These are phyloP conservation scores for Pichia sp. DNA, from an alignment of 1,139 yeast species.

Conservation along the genomic window DNA sequence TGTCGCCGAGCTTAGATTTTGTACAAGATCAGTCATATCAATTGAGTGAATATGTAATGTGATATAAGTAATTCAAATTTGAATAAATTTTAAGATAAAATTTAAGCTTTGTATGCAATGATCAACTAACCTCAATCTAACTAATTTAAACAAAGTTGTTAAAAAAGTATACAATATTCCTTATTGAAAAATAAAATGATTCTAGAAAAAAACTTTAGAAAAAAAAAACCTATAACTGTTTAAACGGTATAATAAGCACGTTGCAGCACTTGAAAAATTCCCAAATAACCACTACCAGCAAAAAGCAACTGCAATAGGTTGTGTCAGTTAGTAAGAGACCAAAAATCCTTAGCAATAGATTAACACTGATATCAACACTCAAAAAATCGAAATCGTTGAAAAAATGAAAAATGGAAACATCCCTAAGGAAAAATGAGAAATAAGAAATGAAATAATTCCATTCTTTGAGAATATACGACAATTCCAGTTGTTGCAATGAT, in stretches of 20 bases:
- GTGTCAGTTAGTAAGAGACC: not conserved
- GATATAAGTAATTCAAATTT: not conserved
- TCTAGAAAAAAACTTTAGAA: not conserved
- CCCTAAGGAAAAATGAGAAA: not conserved
- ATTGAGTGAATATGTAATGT: not conserved
- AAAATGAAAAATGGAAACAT: not conserved
- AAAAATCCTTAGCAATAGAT: not conserved
- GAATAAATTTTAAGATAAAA: not conserved
- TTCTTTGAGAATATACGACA: not conserved
- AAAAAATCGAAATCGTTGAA: not conserved
- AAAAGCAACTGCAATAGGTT: not conserved
- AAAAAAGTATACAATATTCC: not conserved
- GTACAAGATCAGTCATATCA: not conserved
- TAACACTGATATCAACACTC: not conserved
- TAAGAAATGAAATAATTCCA: too few relatives aligned
- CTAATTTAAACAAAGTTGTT: not conserved
- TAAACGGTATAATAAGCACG: not conserved
- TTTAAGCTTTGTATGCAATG: not conserved
- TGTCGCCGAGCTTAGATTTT: not conserved
- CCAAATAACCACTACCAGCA: not conserved
- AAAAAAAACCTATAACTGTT: too few relatives aligned
- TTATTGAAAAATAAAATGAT: not conserved
- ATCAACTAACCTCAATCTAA: not conserved
- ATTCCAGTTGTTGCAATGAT: not conserved
- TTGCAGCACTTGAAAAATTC: not conserved